Evolutionary conservation across 169 alveolate species (phyloP).

Genomic region (Babesia gibsoni): DNA sequence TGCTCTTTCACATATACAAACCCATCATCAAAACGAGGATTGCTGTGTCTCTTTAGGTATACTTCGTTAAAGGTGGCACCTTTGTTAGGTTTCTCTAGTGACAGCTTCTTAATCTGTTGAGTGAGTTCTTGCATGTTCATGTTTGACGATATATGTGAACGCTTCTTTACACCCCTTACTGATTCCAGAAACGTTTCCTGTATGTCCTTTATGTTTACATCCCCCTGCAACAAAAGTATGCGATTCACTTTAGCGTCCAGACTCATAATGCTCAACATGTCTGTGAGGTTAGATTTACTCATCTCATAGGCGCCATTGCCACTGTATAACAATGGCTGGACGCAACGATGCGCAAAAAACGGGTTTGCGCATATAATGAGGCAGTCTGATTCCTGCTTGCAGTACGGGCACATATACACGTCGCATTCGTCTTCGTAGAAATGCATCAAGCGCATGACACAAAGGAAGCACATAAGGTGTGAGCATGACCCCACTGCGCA

Average conservation of each 20-base stretch:
- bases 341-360: conserved; percentile 28
- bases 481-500: conserved; percentile 55
- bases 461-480: conserved; percentile 55
- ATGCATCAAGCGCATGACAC: conserved; percentile 39
- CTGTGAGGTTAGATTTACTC: conserved; percentile 8
- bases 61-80: conserved; percentile 14
- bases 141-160: neutral
- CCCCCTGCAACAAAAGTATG: neutral
- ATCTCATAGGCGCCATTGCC: conserved; percentile 24
- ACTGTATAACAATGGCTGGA: conserved; percentile 16
- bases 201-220: conserved; percentile 41
- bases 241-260: conserved; percentile 4
- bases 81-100: conserved; percentile 7
- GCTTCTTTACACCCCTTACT: neutral
- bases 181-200: conserved; percentile 20
- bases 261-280: conserved; percentile 14
- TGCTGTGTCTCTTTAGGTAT: conserved; percentile 1
- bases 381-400: conserved; percentile 54
- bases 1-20: conserved; percentile 11
- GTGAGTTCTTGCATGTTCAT: neutral
- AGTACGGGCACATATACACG: conserved; percentile 54
- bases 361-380: conserved; percentile 53
- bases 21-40: conserved; percentile 19
- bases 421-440: conserved; percentile 32
- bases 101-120: conserved; percentile 10